Conservation (phyloP, 2,329 filamentous ascomycete genomes). For the Pseudocercospora musae region DNA sequence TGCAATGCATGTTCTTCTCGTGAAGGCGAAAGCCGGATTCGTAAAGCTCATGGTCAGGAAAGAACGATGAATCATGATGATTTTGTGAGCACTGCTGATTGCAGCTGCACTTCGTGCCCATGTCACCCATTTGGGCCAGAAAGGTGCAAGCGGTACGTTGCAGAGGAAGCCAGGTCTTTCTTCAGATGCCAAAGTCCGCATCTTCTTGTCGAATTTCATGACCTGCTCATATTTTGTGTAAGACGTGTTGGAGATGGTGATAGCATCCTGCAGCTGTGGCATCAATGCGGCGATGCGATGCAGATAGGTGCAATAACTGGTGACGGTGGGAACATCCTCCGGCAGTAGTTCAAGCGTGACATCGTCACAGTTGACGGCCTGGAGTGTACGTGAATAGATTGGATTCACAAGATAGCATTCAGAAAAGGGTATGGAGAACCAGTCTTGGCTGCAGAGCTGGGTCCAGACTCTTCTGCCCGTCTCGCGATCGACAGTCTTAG, state of each 20-base stretch:
- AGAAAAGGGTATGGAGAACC: constrained; percentile 10
- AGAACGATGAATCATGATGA: constrained; percentile 19
- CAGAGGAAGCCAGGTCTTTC: neutral
- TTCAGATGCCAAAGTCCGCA: constrained; percentile 7
- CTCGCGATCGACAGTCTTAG: neutral
- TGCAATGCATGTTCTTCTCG: constrained; percentile 14
- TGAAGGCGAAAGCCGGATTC: constrained; percentile 9
- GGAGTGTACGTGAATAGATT: neutral
- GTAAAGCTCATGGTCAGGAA: constrained; percentile 17
- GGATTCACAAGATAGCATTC: constrained; percentile 11
- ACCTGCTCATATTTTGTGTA: constrained; percentile 15
- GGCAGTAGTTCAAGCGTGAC: neutral
- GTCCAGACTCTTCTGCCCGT: neutral
- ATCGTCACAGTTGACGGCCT: constrained; percentile 11
- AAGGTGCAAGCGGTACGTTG: neutral
- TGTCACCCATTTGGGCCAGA: constrained; percentile 7
- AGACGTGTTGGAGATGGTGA: constrained; percentile 9
- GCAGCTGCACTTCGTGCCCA: constrained; percentile 12
- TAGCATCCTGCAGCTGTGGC: constrained; percentile 9
- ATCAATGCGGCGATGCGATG: constrained; percentile 7
- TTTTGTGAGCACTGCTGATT: constrained; percentile 13
- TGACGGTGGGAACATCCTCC: constrained; percentile 1
- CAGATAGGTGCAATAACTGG: constrained; percentile 12
- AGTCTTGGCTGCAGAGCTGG: constrained; percentile 5
- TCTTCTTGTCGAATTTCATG: constrained; percentile 12